Evolutionary conservation across 2,329 filamentous ascomycete species (phyloP).

Genomic region (Fusarium burgessii): DNA sequence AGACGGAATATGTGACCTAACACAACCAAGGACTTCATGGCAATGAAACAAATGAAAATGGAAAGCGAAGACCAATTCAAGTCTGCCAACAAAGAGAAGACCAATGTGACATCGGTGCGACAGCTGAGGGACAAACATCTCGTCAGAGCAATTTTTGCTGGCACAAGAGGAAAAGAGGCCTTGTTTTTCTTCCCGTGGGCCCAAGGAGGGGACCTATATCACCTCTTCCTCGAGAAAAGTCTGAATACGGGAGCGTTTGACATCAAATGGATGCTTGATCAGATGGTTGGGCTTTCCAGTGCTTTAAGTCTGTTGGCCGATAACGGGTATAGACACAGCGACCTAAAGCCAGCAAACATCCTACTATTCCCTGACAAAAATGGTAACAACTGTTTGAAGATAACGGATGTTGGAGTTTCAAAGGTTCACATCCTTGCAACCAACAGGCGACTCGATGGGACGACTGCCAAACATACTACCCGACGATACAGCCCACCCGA

Average conservation of each 20-base stretch:
- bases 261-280: neutral
- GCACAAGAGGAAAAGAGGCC: neutral
- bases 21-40: neutral
- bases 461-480: neutral
- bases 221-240: neutral
- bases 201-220: neutral
- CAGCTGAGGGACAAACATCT: neutral
- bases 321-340: neutral
- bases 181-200: neutral
- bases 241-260: neutral
- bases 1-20: neutral
- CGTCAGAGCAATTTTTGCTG: neutral
- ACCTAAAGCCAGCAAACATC: neutral
- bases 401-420: neutral
- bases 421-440: neutral
- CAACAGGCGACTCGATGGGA: neutral
- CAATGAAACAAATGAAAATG: neutral
- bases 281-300: neutral
- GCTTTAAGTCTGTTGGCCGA: neutral
- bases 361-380: neutral
- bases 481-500: neutral
- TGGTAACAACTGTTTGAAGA: neutral
- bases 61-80: neutral
- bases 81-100: neutral
- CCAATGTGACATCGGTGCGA: neutral